Conservation (phyloP, 2,329 filamentous ascomycete genomes). For the Davidsoniella australis region DNA sequence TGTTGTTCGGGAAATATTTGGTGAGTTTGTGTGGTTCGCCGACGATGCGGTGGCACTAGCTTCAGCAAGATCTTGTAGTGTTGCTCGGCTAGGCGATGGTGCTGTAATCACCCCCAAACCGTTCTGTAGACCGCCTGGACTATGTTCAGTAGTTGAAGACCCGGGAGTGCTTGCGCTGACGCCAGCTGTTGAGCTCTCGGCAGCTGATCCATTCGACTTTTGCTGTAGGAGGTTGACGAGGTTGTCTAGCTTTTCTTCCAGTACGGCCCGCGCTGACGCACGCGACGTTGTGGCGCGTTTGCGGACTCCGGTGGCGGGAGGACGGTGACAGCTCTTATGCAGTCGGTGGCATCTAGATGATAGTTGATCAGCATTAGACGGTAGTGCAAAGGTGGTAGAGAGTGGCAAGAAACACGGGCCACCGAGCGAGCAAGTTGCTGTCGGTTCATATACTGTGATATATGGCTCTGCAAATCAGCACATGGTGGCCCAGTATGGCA, state of each 20-base stretch:
- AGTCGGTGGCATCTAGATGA: slow-evolving; percentile 22
- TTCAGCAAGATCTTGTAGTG: slow-evolving; percentile 10
- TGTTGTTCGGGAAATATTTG: not conserved
- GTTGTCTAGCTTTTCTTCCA: slow-evolving; percentile 18
- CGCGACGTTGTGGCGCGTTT: slow-evolving; percentile 6
- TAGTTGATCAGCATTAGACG: not conserved
- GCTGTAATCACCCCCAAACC: not conserved
- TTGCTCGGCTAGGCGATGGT: slow-evolving; percentile 7
- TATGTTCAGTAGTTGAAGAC: not conserved
- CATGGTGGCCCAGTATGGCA: not conserved
- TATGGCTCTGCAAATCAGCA: not conserved
- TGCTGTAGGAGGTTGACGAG: slow-evolving; percentile 17
- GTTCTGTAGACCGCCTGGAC: not conserved
- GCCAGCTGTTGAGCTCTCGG: not conserved
- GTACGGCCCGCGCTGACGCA: slow-evolving; percentile 11
- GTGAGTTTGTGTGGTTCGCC: not conserved
- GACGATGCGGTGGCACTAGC: slow-evolving; percentile 9
- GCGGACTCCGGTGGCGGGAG: slow-evolving; percentile 6
- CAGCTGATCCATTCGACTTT: slow-evolving; percentile 2
- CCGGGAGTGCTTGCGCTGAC: not conserved
- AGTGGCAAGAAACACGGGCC: not conserved
- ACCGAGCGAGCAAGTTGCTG: not conserved
- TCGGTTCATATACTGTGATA: not conserved
- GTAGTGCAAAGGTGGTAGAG: not conserved
- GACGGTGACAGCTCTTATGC: slow-evolving; percentile 22